Percentiles rank a stretch among this genome's conserved stretches.
Evolutionary conservation across 345 rosid species (phyloP).

Genomic region (Sapria himalayana): DNA sequence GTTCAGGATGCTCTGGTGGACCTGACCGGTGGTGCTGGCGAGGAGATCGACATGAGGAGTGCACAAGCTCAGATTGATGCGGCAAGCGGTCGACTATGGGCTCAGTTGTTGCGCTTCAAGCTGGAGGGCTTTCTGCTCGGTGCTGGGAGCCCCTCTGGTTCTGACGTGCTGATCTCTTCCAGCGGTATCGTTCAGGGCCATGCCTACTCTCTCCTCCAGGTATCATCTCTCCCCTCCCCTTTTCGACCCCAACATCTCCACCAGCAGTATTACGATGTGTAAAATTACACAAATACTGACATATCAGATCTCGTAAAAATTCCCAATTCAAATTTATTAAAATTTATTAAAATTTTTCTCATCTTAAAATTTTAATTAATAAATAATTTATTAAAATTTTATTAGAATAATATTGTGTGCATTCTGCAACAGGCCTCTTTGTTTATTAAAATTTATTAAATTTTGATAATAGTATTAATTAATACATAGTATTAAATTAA

Average conservation of each 20-base stretch:
- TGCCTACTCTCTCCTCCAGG: slow-evolving; percentile 95
- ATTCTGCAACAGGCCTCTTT: too few relatives aligned
- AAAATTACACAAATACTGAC: too few relatives aligned
- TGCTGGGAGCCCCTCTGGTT: slow-evolving; percentile 99
- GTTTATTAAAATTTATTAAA: too few relatives aligned
- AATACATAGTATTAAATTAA: too few relatives aligned
- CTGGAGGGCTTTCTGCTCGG: slow-evolving; percentile 98
- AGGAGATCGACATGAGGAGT: slow-evolving; percentile 98
- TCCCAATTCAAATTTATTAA: not conserved
- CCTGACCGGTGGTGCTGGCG: slow-evolving; percentile 99
- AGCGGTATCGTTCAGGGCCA: slow-evolving; percentile 99
- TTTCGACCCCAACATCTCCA: not conserved
- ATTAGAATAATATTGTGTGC: too few relatives aligned
- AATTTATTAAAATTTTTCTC: not conserved
- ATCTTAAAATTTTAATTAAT: too few relatives aligned
- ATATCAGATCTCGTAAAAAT: too few relatives aligned
- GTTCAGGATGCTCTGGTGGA: slow-evolving; percentile 99
- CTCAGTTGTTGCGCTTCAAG: slow-evolving; percentile 88
- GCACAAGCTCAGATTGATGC: slow-evolving; percentile 98
- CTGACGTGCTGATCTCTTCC: slow-evolving; percentile 94
- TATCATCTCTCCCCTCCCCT: slow-evolving; percentile 9
- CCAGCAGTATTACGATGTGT: too few relatives aligned
- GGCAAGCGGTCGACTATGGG: slow-evolving; percentile 98
- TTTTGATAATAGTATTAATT: too few relatives aligned
- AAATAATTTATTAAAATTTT: too few relatives aligned